Evolutionary conservation across 192 early-diverging fungal species (phyloP), one percentile per base, ranked within the genome.

Genomic region (Phlyctochytrium arcticum): DNA sequence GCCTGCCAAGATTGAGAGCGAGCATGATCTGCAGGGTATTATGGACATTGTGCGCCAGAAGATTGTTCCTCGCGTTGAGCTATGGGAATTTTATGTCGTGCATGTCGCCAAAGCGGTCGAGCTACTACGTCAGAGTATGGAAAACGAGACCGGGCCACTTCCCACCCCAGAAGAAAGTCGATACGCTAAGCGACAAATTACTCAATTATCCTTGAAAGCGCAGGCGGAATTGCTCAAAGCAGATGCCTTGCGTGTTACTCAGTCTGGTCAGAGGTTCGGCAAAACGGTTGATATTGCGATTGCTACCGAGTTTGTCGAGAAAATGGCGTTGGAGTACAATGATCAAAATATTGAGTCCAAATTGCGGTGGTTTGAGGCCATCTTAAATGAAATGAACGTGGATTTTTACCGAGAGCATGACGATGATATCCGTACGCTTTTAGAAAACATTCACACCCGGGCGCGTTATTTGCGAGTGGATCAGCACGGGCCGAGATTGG

Each of bases 61-160:
- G 1, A 60, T 71, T 4, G 54, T 82, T 6, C 72, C 75, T 3
- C 48, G 54, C n/a, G 48, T 83, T 9, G 78, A 79, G 17, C 78
- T 99, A 60, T 98, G 94, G 89, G 90, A 98, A 66, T 96, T 85
- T 63, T 94, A 94, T 54, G 87, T 88, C 1, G 70, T 99, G 26
- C 60, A 80, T 64, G 69, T 69, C 3, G 49, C 37, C n/a, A 12
- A 21, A 37, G 12, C 23, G 8, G 48, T 75, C 10, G 50, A 39
- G 2, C 66, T 71, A 33, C 49, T 81, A 26, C 37, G 58, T 19
- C 36, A 15, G 37, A 53, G 29, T 53, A n/a, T n/a, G n/a, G n/a
- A n/a, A n/a, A n/a, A n/a, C n/a, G n/a, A n/a, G n/a, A n/a, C n/a
- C n/a, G n/a, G n/a, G n/a, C n/a, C n/a, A n/a, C n/a, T n/a, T n/a